Conservation (phyloP, 2,329 filamentous ascomycete species). For the Calonectria montana region DNA sequence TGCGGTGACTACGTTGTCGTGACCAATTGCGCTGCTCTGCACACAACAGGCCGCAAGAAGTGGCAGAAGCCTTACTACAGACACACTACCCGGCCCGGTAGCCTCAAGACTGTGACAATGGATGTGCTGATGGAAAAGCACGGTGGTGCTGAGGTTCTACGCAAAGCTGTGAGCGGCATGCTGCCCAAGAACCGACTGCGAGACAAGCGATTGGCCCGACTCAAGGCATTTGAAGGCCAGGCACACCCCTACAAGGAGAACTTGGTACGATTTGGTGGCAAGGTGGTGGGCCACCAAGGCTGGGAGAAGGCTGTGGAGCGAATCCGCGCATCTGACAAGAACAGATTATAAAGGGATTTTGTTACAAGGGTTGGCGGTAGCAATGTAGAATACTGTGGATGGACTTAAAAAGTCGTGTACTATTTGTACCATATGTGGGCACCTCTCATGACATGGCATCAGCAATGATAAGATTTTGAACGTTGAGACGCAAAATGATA, state of each 20-base stretch:
- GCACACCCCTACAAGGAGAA: slow-evolving; percentile 94
- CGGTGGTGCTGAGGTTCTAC: slow-evolving; percentile 90
- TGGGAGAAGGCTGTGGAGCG: slow-evolving; percentile 65
- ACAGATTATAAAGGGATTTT: slow-evolving; percentile 58
- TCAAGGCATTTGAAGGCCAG: slow-evolving; percentile 97
- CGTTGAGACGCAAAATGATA: background rate
- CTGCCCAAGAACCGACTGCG: slow-evolving; percentile 94
- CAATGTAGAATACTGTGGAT: slow-evolving; percentile 31
- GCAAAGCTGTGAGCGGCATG: slow-evolving; percentile 96
- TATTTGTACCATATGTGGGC: slow-evolving; percentile 48
- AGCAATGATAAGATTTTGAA: slow-evolving; percentile 30
- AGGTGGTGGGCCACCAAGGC: slow-evolving; percentile 63
- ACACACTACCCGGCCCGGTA: slow-evolving; percentile 91
- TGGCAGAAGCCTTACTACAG: slow-evolving; percentile 96
- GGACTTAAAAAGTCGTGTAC: slow-evolving; percentile 43
- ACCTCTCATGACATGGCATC: slow-evolving; percentile 43
- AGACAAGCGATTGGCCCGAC: slow-evolving; percentile 84
- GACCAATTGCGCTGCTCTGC: slow-evolving; percentile 85
- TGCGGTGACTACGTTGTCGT: slow-evolving; percentile 99
- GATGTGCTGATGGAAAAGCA: slow-evolving; percentile 94
- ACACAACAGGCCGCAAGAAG: slow-evolving; percentile 91
- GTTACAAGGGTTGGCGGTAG: background rate
- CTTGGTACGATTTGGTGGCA: slow-evolving; percentile 77
- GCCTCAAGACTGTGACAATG: slow-evolving; percentile 90
- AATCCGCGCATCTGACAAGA: slow-evolving; percentile 61